These are phyloP conservation scores for Penicillium tannophilum DNA, from an alignment of 495 filamentous ascomycete genomes.

Conservation along the genomic window DNA sequence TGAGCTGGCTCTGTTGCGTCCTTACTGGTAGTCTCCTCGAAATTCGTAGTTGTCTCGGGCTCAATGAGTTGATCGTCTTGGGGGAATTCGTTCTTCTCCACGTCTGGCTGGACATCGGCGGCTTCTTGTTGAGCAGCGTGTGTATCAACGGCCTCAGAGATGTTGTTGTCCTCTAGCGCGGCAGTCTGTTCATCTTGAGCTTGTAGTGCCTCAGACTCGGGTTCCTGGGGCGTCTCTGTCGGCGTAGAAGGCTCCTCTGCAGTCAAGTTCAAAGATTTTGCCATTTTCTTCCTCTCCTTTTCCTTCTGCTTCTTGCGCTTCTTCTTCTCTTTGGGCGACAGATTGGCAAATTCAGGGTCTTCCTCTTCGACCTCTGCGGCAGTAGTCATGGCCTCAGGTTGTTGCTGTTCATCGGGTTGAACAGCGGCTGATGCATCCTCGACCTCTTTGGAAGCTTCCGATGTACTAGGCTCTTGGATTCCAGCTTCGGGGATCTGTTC, in stretches of 20 bases:
- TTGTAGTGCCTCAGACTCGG: not conserved
- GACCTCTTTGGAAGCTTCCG: not conserved
- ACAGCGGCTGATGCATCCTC: not conserved
- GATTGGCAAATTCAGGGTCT: slow-evolving; percentile 14
- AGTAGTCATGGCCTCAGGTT: slow-evolving; percentile 1
- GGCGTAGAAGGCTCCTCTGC: slow-evolving; percentile 19
- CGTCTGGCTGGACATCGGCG: not conserved
- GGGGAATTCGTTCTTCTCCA: slow-evolving; percentile 1
- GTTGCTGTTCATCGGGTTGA: slow-evolving; percentile 4
- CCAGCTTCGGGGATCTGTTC: not conserved
- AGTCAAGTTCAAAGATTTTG: slow-evolving; percentile 32
- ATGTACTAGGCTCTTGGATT: not conserved
- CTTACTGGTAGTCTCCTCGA: slow-evolving; percentile 9
- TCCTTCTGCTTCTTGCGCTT: slow-evolving; percentile 43
- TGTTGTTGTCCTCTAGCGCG: not conserved
- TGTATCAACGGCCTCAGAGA: not conserved
- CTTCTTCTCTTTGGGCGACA: slow-evolving; percentile 30
- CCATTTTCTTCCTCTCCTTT: slow-evolving; percentile 39
- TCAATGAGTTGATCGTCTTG: slow-evolving; percentile 10
- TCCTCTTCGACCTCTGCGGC: slow-evolving; percentile 11
- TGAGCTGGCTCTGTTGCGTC: slow-evolving; percentile 12
- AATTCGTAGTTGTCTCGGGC: slow-evolving; percentile 5
- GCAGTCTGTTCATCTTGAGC: slow-evolving; percentile 3
- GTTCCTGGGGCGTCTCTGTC: slow-evolving; percentile 9
- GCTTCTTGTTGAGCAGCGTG: not conserved